A percentile compares a stretch with the other conserved stretches of the same genome.
phyloP scores from a whole-genome alignment of 768 basidiomycete genomes.

The Macrolepiota fuliginosa region DNA sequence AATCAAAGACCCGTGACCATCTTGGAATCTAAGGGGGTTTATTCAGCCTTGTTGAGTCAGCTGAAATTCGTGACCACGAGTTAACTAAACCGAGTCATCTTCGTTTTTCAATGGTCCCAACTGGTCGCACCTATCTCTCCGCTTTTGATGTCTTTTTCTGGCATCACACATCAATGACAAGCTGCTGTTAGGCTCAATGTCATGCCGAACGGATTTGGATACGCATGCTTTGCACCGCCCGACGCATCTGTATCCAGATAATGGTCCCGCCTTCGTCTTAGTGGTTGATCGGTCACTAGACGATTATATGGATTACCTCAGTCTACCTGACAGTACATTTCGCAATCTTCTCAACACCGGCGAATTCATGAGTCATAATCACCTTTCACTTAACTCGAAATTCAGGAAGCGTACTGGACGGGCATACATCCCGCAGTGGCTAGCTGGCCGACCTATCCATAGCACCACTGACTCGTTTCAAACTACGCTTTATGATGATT shows the following conservation, averaged over 20 bases:
- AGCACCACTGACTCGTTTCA: neutral
- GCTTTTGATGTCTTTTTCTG: too few species aligned
- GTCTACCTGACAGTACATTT: neutral
- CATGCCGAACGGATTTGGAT: too few species aligned
- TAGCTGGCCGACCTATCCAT: neutral
- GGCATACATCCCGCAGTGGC: neutral
- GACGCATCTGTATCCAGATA: neutral
- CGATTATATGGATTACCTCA: neutral
- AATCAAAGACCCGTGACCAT: too few species aligned
- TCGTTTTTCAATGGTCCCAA: too few species aligned
- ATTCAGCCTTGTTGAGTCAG: neutral
- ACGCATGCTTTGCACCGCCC: neutral
- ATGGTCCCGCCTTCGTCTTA: neutral
- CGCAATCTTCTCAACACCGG: neutral
- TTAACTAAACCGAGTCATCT: neutral
- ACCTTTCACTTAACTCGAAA: neutral
- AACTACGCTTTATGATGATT: neutral
- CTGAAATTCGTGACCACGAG: too few species aligned
- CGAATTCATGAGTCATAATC: neutral
- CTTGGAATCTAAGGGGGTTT: too few species aligned
- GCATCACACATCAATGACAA: neutral
- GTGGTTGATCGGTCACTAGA: neutral
- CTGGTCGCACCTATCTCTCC: neutral
- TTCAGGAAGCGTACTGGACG: neutral
- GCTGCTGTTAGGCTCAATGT: neutral